Conservation (phyloP, 257 asterid species). For the Mitragyna speciosa region DNA sequence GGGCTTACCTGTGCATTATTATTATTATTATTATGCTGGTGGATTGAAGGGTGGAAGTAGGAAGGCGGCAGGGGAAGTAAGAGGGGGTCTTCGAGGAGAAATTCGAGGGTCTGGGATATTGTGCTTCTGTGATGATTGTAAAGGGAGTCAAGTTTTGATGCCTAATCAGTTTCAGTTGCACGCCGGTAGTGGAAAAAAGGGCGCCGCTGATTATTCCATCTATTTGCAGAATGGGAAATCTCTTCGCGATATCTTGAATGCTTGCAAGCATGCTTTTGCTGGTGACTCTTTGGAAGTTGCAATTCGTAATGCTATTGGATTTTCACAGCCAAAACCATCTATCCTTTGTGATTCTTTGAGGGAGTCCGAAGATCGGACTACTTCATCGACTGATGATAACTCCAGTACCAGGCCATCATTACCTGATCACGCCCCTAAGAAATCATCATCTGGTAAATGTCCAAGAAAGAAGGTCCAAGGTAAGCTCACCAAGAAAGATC, state of each 20-base stretch:
- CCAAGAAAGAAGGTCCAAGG: constrained; percentile 52
- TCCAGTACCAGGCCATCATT: constrained; percentile 43
- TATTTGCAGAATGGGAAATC: constrained; percentile 72
- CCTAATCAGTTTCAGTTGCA: constrained; percentile 78
- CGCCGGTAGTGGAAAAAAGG: constrained; percentile 70
- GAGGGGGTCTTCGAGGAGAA: constrained; percentile 47
- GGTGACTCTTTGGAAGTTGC: constrained; percentile 48
- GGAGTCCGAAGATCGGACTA: constrained; percentile 37
- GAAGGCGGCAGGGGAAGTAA: constrained; percentile 32
- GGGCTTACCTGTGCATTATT: constrained; percentile 57
- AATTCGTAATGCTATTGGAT: constrained; percentile 55
- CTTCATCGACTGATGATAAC: constrained; percentile 32
- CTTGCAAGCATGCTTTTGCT: constrained; percentile 55
- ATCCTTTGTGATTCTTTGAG: constrained; percentile 32
- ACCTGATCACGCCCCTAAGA: constrained; percentile 29
- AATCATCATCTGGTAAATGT: constrained; percentile 34
- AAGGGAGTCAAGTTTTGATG: constrained; percentile 61
- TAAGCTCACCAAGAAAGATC: constrained; percentile 79
- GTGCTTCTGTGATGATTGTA: constrained; percentile 72
- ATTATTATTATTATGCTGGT: constrained; percentile 25
- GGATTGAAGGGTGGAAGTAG: constrained; percentile 67
- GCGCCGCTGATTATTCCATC: constrained; percentile 66
- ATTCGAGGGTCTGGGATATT: constrained; percentile 67
- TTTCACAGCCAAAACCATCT: constrained; percentile 30
- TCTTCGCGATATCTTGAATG: constrained; percentile 66